These are phyloP conservation scores for Kazachstania martiniae DNA, from an alignment of 805 yeast genomes.

Conservation along the genomic window DNA sequence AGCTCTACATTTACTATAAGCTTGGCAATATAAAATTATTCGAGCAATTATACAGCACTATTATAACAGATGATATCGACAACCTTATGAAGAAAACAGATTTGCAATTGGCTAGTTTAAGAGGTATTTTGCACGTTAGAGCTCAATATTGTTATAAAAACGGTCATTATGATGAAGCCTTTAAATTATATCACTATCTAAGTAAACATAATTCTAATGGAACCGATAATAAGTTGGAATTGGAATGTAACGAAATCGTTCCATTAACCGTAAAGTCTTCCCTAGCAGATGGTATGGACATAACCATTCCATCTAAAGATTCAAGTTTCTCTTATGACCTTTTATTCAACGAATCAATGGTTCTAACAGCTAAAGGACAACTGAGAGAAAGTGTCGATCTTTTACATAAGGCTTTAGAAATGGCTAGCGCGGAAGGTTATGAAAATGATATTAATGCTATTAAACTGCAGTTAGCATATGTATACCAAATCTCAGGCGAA, in stretches of 20 bases:
- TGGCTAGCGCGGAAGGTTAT: constrained; percentile 32
- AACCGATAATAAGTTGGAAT: constrained; percentile 38
- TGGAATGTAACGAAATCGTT: constrained; percentile 61
- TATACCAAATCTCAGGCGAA: constrained; percentile 35
- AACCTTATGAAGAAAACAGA: constrained; percentile 3
- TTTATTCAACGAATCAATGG: constrained; percentile 52
- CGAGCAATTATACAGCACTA: constrained; percentile 13
- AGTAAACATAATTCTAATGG: constrained; percentile 27
- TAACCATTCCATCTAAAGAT: constrained; percentile 8
- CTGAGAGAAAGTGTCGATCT: constrained; percentile 31
- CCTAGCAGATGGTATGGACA: not conserved
- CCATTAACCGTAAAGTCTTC: constrained; percentile 39
- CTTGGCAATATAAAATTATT: constrained; percentile 29
- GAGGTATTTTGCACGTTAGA: constrained; percentile 38
- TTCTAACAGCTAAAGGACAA: constrained; percentile 37
- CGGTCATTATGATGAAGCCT: constrained; percentile 42
- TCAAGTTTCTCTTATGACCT: constrained; percentile 42
- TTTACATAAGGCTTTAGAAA: constrained; percentile 35
- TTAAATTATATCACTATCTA: constrained; percentile 40
- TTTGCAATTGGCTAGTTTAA: constrained; percentile 8
- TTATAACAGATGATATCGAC: constrained; percentile 8
- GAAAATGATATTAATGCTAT: constrained; percentile 51
- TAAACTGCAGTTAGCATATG: constrained; percentile 47
- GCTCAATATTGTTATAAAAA: constrained; percentile 43
- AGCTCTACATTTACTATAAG: constrained; percentile 55